Percentiles rank a stretch among this genome's conserved stretches.
Conservation (phyloP, 208 protist genomes). For the Angomonas deanei region DNA sequence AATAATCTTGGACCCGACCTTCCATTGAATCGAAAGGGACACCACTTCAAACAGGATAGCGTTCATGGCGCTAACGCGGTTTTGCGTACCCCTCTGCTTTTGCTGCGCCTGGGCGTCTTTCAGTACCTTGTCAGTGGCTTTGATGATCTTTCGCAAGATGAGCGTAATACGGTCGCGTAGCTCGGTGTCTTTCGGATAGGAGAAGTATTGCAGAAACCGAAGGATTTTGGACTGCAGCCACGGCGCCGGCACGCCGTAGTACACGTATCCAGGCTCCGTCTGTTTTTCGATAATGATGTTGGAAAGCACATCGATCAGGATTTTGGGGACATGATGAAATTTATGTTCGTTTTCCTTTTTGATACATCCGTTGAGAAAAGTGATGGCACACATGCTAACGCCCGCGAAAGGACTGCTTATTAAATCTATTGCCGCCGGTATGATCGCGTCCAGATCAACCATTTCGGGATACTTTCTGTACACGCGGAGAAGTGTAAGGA, state of each 20-base stretch:
- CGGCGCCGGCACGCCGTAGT: conserved; percentile 96
- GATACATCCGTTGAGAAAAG: conserved; percentile 89
- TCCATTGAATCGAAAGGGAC: conserved; percentile 90
- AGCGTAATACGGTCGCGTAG: conserved; percentile 44
- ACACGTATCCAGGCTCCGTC: conserved; percentile 93
- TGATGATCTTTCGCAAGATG: conserved; percentile 79
- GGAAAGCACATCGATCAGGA: conserved; percentile 80
- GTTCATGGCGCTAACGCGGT: conserved; percentile 96
- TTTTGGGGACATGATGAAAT: conserved; percentile 42
- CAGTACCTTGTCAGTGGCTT: conserved; percentile 81
- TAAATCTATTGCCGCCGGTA: conserved; percentile 79
- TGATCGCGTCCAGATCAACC: conserved; percentile 54
- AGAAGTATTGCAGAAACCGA: conserved; percentile 95
- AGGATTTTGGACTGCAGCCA: conserved; percentile 99
- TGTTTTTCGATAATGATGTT: conserved; percentile 86
- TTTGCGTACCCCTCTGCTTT: conserved; percentile 85
- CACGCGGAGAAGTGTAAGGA: conserved; percentile 95
- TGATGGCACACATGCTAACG: conserved; percentile 89
- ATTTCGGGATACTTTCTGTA: conserved; percentile 93
- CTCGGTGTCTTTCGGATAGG: conserved; percentile 61
- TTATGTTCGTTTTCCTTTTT: conserved; percentile 58
- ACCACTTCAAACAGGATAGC: conserved; percentile 97
- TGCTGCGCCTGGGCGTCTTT: conserved; percentile 79
- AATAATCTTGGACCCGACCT: conserved; percentile 77
- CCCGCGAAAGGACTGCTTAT: conserved; percentile 87